Conservation (phyloP, 805 yeast genomes). For the Tanozyma kutaoensis region DNA sequence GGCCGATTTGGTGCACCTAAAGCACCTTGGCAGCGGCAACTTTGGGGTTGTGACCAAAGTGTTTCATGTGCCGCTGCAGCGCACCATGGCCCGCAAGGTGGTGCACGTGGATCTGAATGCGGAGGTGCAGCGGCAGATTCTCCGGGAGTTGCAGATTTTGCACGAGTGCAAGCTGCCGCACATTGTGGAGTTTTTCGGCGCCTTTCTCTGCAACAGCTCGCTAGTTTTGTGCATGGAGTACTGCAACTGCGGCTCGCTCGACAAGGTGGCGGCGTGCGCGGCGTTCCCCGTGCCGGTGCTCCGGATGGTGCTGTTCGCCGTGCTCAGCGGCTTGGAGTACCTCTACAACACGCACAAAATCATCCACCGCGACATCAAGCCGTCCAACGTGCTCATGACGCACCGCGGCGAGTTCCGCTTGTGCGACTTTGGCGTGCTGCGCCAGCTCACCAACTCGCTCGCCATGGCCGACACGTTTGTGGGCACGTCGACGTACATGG, state of each 20-base stretch:
- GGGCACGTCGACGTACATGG: constrained; percentile 93
- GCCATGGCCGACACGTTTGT: constrained; percentile 88
- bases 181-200: constrained; percentile 86
- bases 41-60: constrained; percentile 89
- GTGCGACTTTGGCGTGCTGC: constrained; percentile 94
- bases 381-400: constrained; percentile 82
- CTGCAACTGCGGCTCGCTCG: constrained; percentile 89
- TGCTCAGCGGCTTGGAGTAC: constrained; percentile 70
- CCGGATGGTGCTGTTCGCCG: constrained; percentile 61
- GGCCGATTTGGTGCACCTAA: constrained; percentile 61
- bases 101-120: constrained; percentile 78
- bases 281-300: constrained; percentile 48
- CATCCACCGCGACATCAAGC: constrained; percentile 93
- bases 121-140: constrained; percentile 67
- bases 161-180: constrained; percentile 79
- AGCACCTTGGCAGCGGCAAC: constrained; percentile 82
- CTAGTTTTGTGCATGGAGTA: constrained; percentile 92
- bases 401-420: constrained; percentile 79
- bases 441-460: constrained; percentile 83
- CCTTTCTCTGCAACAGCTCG: constrained; percentile 53
- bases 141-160: constrained; percentile 79
- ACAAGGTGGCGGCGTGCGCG: constrained; percentile 53
- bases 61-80: constrained; percentile 77
- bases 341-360: constrained; percentile 75
- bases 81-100: constrained; percentile 79